These are phyloP conservation scores for Populus trichocarpa DNA, from an alignment of 441 rosid genomes.

Conservation along the genomic window DNA sequence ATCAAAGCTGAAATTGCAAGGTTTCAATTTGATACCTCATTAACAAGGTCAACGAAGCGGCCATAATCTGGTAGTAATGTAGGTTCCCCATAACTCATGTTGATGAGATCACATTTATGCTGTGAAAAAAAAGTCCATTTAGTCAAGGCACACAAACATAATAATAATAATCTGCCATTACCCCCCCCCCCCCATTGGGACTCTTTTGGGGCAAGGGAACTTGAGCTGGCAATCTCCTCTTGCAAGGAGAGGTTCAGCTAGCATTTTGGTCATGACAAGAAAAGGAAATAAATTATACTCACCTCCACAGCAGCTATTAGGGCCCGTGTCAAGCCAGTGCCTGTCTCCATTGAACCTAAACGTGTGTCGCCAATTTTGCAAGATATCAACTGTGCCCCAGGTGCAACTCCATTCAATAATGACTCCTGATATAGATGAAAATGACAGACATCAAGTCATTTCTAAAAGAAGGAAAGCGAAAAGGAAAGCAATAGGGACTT, in stretches of 20 bases:
- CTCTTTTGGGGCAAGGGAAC: background rate
- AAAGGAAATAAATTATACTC: conserved; percentile 8
- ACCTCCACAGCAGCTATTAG: conserved; percentile 96
- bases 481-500: conserved; percentile 14
- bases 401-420: conserved; percentile 92
- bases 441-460: conserved; percentile 17
- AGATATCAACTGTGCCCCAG: conserved; percentile 95
- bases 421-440: conserved; percentile 55
- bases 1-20: conserved; percentile 18
- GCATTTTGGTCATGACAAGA: background rate
- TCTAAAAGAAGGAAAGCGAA: conserved; percentile 21
- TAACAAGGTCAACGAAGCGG: conserved; percentile 91
- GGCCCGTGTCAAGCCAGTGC: conserved; percentile 93
- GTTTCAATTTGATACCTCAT: conserved; percentile 59
- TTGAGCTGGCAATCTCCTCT: background rate
- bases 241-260: background rate
- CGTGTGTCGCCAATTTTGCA: conserved; percentile 98
- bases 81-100: conserved; percentile 97
- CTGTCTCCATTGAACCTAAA: conserved; percentile 97
- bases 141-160: too few relatives aligned
- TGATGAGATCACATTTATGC: conserved; percentile 98
- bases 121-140: conserved; percentile 24
- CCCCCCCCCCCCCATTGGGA: too few relatives aligned
- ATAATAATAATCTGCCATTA: too few relatives aligned
- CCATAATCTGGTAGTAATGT: conserved; percentile 91